A percentile compares a stretch with the other conserved stretches of the same genome.
These are phyloP conservation scores for Pichia californica DNA, from an alignment of 805 yeast species.

Conservation along the genomic window DNA sequence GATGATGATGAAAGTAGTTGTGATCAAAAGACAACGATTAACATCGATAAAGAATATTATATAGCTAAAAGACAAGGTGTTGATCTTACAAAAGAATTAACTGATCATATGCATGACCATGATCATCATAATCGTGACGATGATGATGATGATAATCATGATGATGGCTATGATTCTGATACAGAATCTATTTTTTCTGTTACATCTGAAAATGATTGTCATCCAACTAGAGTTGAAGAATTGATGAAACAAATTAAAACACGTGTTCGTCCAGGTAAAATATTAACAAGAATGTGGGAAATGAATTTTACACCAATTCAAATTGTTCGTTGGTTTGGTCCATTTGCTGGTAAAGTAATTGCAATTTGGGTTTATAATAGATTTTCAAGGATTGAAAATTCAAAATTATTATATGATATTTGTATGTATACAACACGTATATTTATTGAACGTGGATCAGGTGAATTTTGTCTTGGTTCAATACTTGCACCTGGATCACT, in stretches of 20 bases:
- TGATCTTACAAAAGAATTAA: slow-evolving; percentile 29
- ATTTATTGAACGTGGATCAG: slow-evolving; percentile 52
- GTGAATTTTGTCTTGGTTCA: slow-evolving; percentile 58
- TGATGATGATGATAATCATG: slow-evolving; percentile 7
- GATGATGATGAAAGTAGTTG: background rate
- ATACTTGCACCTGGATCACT: slow-evolving; percentile 52
- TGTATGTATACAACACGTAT: slow-evolving; percentile 50
- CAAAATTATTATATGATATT: slow-evolving; percentile 32
- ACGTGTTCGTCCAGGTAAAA: slow-evolving; percentile 29
- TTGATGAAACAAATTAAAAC: slow-evolving; percentile 24
- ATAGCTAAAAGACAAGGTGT: slow-evolving; percentile 24
- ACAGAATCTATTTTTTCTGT: slow-evolving; percentile 7
- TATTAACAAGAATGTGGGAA: slow-evolving; percentile 44
- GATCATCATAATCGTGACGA: background rate
- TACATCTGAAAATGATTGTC: slow-evolving; percentile 5
- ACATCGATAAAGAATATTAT: slow-evolving; percentile 9
- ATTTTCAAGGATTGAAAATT: slow-evolving; percentile 28
- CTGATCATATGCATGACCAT: slow-evolving; percentile 15
- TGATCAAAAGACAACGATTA: background rate
- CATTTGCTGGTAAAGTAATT: slow-evolving; percentile 44
- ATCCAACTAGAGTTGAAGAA: slow-evolving; percentile 2
- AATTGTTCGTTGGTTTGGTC: slow-evolving; percentile 44
- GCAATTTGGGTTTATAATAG: slow-evolving; percentile 51
- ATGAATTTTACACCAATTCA: slow-evolving; percentile 49
- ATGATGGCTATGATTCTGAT: slow-evolving; percentile 2